Evolutionary conservation across 306 rosid genomes (phyloP).

Genomic region (Dicorynia guianensis): DNA sequence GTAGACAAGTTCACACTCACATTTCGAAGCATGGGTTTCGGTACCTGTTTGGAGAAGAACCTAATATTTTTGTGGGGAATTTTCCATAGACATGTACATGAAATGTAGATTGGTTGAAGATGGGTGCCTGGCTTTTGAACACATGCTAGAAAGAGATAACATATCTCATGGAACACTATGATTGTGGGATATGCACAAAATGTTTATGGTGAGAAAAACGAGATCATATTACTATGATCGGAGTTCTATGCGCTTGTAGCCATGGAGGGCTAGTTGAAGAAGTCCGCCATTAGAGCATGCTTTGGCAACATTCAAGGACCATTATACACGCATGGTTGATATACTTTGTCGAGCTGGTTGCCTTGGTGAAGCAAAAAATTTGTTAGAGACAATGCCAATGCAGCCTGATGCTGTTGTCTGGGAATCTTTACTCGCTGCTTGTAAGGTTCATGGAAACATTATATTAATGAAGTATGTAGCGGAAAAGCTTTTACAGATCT

Average conservation of each 20-base stretch:
- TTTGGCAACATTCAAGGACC: slow-evolving; percentile 56
- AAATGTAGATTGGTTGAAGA: slow-evolving; percentile 66
- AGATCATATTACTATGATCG: slow-evolving; percentile 68
- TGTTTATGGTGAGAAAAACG: slow-evolving; percentile 60
- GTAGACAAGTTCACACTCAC: slow-evolving; percentile 63
- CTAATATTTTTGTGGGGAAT: slow-evolving; percentile 64
- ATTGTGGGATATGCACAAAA: slow-evolving; percentile 64
- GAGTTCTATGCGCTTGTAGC: slow-evolving; percentile 65
- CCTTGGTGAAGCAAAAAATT: slow-evolving; percentile 56
- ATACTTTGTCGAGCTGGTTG: slow-evolving; percentile 66
- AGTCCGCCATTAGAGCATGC: slow-evolving; percentile 56
- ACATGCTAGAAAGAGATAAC: slow-evolving; percentile 61
- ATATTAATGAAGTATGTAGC: slow-evolving; percentile 56
- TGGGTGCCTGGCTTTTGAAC: slow-evolving; percentile 49
- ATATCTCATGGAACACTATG: slow-evolving; percentile 72
- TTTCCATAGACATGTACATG: slow-evolving; percentile 66
- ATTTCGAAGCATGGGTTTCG: slow-evolving; percentile 62
- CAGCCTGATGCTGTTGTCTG: slow-evolving; percentile 67
- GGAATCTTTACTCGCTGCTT: slow-evolving; percentile 70
- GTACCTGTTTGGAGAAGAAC: slow-evolving; percentile 55
- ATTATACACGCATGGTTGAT: slow-evolving; percentile 65
- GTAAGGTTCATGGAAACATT: slow-evolving; percentile 64
- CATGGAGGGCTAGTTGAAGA: slow-evolving; percentile 65
- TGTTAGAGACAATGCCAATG: slow-evolving; percentile 61
- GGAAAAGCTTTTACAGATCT: slow-evolving; percentile 59